Evolutionary conservation across 441 rosid genomes (phyloP).

Genomic region (Rhodomyrtus psidioides): DNA sequence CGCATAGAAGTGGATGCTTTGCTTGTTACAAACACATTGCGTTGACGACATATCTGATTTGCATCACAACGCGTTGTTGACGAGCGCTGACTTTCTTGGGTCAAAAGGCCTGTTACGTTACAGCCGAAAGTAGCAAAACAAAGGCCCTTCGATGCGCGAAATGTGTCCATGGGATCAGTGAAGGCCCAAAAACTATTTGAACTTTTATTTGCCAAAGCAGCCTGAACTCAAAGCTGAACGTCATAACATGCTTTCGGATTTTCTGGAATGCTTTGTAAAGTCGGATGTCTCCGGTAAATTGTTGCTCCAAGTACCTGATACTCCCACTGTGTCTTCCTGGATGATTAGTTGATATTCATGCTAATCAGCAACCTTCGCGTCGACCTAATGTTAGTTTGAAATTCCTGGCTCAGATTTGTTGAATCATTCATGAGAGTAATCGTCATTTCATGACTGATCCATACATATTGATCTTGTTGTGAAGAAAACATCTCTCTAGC

Average conservation of each 20-base stretch:
- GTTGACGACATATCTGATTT: neutral
- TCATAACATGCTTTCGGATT: neutral
- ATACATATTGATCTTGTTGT: conserved; percentile 31
- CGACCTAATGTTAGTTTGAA: neutral
- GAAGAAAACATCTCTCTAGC: conserved; percentile 43
- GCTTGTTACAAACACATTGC: neutral
- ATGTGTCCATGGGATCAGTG: neutral
- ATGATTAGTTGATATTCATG: neutral
- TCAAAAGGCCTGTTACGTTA: neutral
- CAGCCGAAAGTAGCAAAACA: neutral
- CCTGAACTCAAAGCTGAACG: neutral
- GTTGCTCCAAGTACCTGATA: neutral
- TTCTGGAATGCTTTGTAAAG: neutral
- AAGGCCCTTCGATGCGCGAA: neutral
- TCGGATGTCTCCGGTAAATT: neutral
- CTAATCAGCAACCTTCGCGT: neutral
- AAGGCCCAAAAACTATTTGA: neutral
- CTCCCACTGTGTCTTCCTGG: neutral
- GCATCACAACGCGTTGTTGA: neutral
- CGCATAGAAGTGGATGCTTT: neutral
- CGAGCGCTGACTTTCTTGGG: neutral
- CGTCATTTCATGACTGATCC: neutral
- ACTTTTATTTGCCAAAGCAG: neutral
- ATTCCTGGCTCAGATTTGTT: neutral
- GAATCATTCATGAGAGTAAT: neutral